Conservation (phyloP, 805 yeast species). For the Starmerella stigmatis region DNA sequence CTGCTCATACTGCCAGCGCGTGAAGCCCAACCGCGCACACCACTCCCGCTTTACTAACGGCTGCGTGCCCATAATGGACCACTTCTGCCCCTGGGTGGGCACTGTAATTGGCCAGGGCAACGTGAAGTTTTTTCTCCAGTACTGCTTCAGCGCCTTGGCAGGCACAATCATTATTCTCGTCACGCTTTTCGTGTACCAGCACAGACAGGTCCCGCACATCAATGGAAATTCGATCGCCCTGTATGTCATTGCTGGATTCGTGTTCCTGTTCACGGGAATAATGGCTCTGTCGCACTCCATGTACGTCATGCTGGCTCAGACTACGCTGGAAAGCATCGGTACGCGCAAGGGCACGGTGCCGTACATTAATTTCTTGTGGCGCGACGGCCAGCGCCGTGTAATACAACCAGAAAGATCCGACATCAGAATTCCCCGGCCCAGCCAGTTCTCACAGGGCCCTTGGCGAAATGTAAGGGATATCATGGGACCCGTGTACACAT, state of each 20-base stretch:
- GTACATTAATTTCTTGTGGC: constrained; percentile 35
- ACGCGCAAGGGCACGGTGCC: constrained; percentile 24
- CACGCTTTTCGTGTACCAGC: constrained; percentile 31
- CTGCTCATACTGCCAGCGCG: constrained; percentile 56
- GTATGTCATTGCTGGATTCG: constrained; percentile 37
- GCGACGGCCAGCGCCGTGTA: constrained; percentile 32
- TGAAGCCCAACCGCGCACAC: constrained; percentile 59
- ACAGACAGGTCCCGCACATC: constrained; percentile 25
- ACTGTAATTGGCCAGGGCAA: constrained; percentile 59
- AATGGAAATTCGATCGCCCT: constrained; percentile 44
- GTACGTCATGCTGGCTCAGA: constrained; percentile 33
- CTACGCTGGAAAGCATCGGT: constrained; percentile 43
- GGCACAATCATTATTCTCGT: constrained; percentile 35
- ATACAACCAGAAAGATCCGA: constrained; percentile 38
- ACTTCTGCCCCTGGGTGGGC: constrained; percentile 73
- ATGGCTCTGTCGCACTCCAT: constrained; percentile 37
- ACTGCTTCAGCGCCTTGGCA: constrained; percentile 32
- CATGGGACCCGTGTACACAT: constrained; percentile 29
- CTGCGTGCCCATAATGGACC: constrained; percentile 74
- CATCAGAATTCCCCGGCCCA: constrained; percentile 18
- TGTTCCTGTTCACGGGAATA: constrained; percentile 38
- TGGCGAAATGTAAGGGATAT: constrained; percentile 23
- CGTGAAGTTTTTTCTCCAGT: constrained; percentile 49
- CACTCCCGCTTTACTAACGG: constrained; percentile 48
- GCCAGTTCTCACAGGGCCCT: constrained; percentile 27